Conservation (phyloP, 495 filamentous ascomycete genomes). For the Neurospora sp. region DNA sequence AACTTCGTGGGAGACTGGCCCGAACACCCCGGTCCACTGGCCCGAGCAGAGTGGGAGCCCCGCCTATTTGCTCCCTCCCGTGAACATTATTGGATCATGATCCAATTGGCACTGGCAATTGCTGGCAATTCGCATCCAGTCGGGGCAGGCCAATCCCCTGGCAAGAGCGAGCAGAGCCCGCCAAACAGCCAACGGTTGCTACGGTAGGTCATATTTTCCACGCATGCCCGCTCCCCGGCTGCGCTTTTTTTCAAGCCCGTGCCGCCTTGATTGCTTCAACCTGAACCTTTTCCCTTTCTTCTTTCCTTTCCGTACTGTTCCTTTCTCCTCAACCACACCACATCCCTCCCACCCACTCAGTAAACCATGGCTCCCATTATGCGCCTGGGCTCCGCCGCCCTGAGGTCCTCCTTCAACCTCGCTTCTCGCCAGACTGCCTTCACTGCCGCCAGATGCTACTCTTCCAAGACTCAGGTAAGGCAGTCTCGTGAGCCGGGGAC, state of each 20-base stretch:
- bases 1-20: not conserved
- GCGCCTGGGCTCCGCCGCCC: constrained; percentile 61
- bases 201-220: not conserved
- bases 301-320: constrained; percentile 17
- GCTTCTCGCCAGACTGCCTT: constrained; percentile 56
- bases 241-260: constrained; percentile 21
- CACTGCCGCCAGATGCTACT: constrained; percentile 81
- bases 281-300: constrained; percentile 12
- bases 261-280: constrained; percentile 12
- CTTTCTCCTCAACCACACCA: constrained; percentile 15
- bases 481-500: constrained; percentile 10
- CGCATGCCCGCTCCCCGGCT: constrained; percentile 1
- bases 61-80: not conserved
- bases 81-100: not conserved
- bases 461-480: constrained; percentile 76
- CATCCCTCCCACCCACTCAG: constrained; percentile 9
- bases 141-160: not conserved
- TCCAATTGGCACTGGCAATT: not conserved
- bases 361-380: constrained; percentile 66
- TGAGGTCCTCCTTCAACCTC: constrained; percentile 61
- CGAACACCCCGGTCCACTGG: not conserved
- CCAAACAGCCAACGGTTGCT: not conserved
- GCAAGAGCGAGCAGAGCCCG: not conserved
- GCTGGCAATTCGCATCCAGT: not conserved
- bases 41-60: not conserved